Evolutionary conservation across 2,329 filamentous ascomycete species (phyloP), one percentile per base, ranked within the genome.

Genomic region (Stagonosporopsis vannaccii): DNA sequence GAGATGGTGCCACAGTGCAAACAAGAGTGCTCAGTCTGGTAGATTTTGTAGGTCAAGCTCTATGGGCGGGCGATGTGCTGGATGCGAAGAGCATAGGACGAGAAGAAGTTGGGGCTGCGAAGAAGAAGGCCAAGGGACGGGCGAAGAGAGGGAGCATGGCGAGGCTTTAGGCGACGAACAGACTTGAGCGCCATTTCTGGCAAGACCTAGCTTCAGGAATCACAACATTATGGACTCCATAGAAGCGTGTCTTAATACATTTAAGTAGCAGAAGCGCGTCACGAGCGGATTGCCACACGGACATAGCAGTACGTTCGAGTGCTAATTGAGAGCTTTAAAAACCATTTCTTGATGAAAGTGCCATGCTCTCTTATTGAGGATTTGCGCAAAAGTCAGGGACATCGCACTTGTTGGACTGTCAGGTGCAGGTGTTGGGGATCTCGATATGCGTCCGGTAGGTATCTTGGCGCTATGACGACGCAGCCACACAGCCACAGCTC

Each of bases 1-100:
- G 94, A n/a, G 95, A 99, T 74, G 93, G 93, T 12, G 90, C 89
- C 1, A 97, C 92, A 0, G 93, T 98, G 3, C 90, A 89, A 65
- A 90, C 85, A 12, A 84, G 95, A 19, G 94, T 99, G 11, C 77
- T 98, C 33, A 80, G 82, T 6, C 81, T 98, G 64, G 89, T 90
- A 8, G 92, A 96, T 69, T 76, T 83, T 42, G 82, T 97, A 9
- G 93, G 92, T 0, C 76, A 80, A 48, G 82, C 83, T 56, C 74
- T 98, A 19, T 97, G 91, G 76, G 83, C 82, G 17, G 71, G 66
- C 13, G 67, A 62, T 5, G 63, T 62, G 8, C 32, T 58, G 35
- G 58, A 51, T 22, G 17, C 12, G 49, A 54, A 26, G 39, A 57
- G 33, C 54, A 26, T 50, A 13, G 62, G 44, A 33, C 45, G 49